Percentiles rank a stretch among this genome's conserved stretches.
These are phyloP conservation scores for Podospora appendiculata DNA, from an alignment of 495 filamentous ascomycete genomes.

Conservation along the genomic window DNA sequence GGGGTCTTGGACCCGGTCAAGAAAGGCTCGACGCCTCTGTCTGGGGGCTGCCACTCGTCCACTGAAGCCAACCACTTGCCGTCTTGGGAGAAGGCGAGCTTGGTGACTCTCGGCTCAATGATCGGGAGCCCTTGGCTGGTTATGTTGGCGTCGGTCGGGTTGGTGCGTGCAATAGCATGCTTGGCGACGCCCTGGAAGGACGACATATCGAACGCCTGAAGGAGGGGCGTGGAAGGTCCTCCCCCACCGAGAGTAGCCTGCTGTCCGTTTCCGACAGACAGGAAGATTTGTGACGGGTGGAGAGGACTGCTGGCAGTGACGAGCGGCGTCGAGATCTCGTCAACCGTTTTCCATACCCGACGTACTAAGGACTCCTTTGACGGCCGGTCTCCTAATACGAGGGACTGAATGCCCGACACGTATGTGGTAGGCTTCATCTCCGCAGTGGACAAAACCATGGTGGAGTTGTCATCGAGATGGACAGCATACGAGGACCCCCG, in stretches of 20 bases:
- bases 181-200: constrained; percentile 65
- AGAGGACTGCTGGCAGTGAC: constrained; percentile 28
- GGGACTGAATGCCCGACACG: constrained; percentile 72
- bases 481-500: constrained; percentile 71
- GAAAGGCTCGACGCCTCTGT: constrained; percentile 48
- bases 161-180: constrained; percentile 83
- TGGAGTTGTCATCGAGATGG: constrained; percentile 81
- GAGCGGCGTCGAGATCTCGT: constrained; percentile 22
- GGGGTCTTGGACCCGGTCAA: constrained; percentile 28
- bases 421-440: constrained; percentile 74
- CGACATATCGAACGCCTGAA: constrained; percentile 77
- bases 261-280: constrained; percentile 42
- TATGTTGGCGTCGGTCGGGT: constrained; percentile 69
- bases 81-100: constrained; percentile 64
- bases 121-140: constrained; percentile 61
- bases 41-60: constrained; percentile 78
- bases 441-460: constrained; percentile 79
- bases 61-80: constrained; percentile 88
- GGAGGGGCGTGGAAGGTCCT: constrained; percentile 33
- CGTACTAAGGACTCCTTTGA: constrained; percentile 35
- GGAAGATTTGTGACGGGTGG: constrained; percentile 31
- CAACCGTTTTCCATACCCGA: constrained; percentile 28
- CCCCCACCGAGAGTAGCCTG: constrained; percentile 30
- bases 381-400: constrained; percentile 31
- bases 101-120: constrained; percentile 63